These are phyloP conservation scores for Hibiscus mutabilis DNA, from an alignment of 345 rosid species.

Conservation along the genomic window DNA sequence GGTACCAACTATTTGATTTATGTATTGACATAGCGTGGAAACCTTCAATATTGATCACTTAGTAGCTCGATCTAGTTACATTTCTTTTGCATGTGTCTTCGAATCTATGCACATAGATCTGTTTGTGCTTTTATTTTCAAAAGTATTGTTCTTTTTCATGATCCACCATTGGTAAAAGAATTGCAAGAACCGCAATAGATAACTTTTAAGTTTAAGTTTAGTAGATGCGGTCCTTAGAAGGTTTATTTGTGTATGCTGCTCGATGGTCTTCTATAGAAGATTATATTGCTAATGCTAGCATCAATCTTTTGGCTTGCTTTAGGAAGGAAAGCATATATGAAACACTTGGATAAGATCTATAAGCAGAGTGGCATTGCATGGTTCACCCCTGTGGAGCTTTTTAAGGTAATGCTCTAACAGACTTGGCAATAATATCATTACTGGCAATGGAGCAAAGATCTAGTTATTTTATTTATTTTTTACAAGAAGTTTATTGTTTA, in stretches of 20 bases:
- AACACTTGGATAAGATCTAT: conserved; percentile 75
- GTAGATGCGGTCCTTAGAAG: background rate
- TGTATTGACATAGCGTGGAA: background rate
- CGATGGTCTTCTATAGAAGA: background rate
- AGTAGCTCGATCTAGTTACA: background rate
- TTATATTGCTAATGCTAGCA: background rate
- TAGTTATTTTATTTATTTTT: background rate
- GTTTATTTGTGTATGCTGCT: background rate
- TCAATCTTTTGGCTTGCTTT: conserved; percentile 7
- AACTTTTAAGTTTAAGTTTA: background rate
- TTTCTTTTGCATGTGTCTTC: background rate
- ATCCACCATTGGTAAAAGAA: background rate
- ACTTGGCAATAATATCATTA: background rate
- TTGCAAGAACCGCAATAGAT: background rate
- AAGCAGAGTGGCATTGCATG: conserved; percentile 85
- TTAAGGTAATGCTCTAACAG: conserved; percentile 48
- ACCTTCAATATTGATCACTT: background rate
- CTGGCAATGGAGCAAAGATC: background rate
- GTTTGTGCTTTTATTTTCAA: background rate
- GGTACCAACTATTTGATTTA: background rate
- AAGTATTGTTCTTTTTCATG: background rate
- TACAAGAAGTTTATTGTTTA: background rate
- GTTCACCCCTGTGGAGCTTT: conserved; percentile 99
- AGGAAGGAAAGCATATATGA: conserved; percentile 87
- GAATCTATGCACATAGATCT: background rate